Evolutionary conservation across 2,329 filamentous ascomycete genomes (phyloP).

Genomic region (Beauveria medogensis): DNA sequence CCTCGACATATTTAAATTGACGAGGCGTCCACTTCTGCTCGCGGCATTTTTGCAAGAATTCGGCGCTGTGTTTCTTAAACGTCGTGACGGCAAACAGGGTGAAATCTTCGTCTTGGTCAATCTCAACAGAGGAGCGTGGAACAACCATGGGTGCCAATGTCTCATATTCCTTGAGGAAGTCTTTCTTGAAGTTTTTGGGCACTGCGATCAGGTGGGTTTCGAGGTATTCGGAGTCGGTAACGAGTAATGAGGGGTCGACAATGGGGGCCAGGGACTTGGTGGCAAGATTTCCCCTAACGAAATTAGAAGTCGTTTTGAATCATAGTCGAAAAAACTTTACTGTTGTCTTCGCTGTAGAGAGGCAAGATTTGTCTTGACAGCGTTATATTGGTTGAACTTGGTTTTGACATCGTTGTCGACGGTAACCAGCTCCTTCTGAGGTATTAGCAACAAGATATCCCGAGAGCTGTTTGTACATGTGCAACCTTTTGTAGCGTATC

Average conservation of each 20-base stretch:
- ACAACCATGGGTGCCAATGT: slow-evolving; percentile 86
- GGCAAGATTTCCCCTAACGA: slow-evolving; percentile 71
- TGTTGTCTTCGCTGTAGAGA: slow-evolving; percentile 81
- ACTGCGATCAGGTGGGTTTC: slow-evolving; percentile 93
- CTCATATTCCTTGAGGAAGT: slow-evolving; percentile 86
- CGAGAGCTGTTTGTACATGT: neutral
- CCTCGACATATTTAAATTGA: slow-evolving; percentile 88
- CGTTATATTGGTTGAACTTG: slow-evolving; percentile 92
- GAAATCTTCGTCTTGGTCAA: slow-evolving; percentile 85
- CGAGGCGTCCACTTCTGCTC: slow-evolving; percentile 92
- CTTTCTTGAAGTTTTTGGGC: slow-evolving; percentile 70
- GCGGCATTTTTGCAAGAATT: slow-evolving; percentile 86
- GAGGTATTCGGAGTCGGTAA: slow-evolving; percentile 91
- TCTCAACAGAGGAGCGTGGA: slow-evolving; percentile 71
- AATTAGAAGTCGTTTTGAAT: neutral
- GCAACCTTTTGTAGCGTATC: slow-evolving; percentile 78
- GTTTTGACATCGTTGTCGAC: slow-evolving; percentile 94
- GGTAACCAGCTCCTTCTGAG: slow-evolving; percentile 66
- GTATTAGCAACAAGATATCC: slow-evolving; percentile 8
- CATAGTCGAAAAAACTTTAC: slow-evolving; percentile 36
- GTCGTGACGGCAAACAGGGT: slow-evolving; percentile 79
- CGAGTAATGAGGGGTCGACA: slow-evolving; percentile 69
- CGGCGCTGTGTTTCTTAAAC: slow-evolving; percentile 83
- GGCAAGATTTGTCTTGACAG: slow-evolving; percentile 76
- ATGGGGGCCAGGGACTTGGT: slow-evolving; percentile 90